These are phyloP conservation scores for Rehmannia glutinosa DNA, from an alignment of 257 asterid species.

Conservation along the genomic window DNA sequence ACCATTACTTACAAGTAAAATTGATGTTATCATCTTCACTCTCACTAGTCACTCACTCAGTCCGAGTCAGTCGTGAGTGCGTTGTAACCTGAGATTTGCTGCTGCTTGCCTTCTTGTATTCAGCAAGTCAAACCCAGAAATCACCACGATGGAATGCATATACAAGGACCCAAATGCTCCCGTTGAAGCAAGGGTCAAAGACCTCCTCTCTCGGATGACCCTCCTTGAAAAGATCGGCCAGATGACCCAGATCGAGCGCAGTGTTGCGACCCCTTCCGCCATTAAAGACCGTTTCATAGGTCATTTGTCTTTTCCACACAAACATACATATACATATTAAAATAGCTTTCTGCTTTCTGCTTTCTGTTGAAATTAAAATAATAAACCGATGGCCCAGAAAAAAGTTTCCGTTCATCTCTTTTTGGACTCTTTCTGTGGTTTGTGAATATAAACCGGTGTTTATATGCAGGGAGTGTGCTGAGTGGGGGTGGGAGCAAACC, in stretches of 20 bases:
- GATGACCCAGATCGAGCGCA: constrained; percentile 81
- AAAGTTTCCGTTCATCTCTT: not conserved
- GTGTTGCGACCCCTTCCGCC: constrained; percentile 53
- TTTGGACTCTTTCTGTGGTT: not conserved
- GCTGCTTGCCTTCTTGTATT: too few species aligned
- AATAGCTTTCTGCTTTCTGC: too few species aligned
- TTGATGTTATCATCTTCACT: too few species aligned
- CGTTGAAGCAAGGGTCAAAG: constrained; percentile 72
- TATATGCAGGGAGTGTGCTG: constrained; percentile 41
- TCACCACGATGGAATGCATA: constrained; percentile 50
- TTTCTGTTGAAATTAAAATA: not conserved
- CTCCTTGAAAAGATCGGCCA: constrained; percentile 86
- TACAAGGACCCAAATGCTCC: constrained; percentile 72
- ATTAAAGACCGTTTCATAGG: constrained; percentile 56
- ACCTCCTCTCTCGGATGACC: constrained; percentile 81
- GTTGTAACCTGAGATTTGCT: too few species aligned
- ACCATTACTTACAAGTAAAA: too few species aligned
- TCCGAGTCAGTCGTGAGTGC: too few species aligned
- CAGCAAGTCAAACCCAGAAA: not conserved
- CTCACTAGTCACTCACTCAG: too few species aligned
- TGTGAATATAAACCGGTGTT: not conserved
- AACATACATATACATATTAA: not conserved
- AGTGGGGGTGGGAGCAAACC: constrained; percentile 54
- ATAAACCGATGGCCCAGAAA: not conserved
- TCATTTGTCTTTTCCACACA: not conserved